Evolutionary conservation across 2,329 filamentous ascomycete genomes (phyloP).

Genomic region (Lasiodiplodia theobromae): DNA sequence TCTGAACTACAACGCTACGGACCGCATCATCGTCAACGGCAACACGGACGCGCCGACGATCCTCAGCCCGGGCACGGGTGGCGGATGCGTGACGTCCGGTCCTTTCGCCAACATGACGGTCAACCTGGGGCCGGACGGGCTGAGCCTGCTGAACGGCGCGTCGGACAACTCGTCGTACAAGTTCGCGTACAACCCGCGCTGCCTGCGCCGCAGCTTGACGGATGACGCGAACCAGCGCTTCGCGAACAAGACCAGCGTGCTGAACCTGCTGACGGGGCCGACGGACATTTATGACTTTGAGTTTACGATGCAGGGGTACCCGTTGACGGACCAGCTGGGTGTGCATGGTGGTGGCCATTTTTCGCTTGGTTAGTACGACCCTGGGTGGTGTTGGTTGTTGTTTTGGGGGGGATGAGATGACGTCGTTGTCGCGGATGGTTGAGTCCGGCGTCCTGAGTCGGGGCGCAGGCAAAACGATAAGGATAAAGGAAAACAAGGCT

Average conservation of each 20-base stretch:
- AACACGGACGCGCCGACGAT: constrained; percentile 35
- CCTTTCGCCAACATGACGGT: constrained; percentile 58
- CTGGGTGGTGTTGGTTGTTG: too few species aligned
- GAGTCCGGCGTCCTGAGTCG: too few species aligned
- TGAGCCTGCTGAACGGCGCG: constrained; percentile 33
- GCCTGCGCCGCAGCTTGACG: constrained; percentile 47
- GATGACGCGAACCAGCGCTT: constrained; percentile 37
- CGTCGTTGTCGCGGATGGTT: too few species aligned
- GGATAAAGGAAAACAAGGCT: too few species aligned
- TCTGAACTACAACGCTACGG: background rate
- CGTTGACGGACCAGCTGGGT: constrained; percentile 44
- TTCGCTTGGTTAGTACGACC: constrained; percentile 45
- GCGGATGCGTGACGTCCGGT: constrained; percentile 61
- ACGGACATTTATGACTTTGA: constrained; percentile 45
- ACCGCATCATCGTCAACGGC: constrained; percentile 27
- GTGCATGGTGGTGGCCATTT: constrained; percentile 59
- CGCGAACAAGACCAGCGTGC: constrained; percentile 37
- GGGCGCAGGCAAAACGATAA: too few species aligned
- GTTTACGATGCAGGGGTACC: constrained; percentile 48
- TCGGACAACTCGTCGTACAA: constrained; percentile 34
- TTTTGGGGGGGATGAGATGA: too few species aligned
- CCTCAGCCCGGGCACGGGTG: constrained; percentile 60
- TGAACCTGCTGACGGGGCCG: constrained; percentile 36
- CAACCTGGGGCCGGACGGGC: constrained; percentile 56
- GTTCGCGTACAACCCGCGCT: constrained; percentile 47